Evolutionary conservation across 2,329 filamentous ascomycete species (phyloP).

Genomic region (Neoascochyta sp.): DNA sequence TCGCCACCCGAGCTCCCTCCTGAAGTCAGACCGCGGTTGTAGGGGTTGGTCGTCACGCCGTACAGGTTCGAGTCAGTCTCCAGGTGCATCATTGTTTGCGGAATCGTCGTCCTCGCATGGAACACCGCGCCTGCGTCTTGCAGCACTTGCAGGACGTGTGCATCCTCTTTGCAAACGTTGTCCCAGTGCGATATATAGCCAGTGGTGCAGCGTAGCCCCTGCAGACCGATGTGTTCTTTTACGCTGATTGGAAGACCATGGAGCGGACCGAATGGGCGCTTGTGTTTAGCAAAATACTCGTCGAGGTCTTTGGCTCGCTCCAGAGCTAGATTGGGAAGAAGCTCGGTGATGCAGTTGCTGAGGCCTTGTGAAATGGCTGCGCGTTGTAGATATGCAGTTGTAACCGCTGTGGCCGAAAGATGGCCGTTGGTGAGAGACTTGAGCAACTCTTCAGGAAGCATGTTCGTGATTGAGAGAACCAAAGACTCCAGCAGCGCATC

Average conservation of each 20-base stretch:
- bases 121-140: conserved; percentile 52
- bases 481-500: conserved; percentile 11
- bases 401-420: conserved; percentile 23
- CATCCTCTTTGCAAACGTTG: conserved; percentile 44
- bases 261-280: conserved; percentile 43
- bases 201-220: conserved; percentile 48
- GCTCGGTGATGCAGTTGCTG: conserved; percentile 18
- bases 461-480: conserved; percentile 15
- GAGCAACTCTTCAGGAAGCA: conserved; percentile 20
- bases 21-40: conserved; percentile 49
- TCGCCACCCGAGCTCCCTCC: conserved; percentile 58
- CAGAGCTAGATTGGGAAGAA: conserved; percentile 37
- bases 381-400: conserved; percentile 22
- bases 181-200: conserved; percentile 52
- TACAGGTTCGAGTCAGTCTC: conserved; percentile 52
- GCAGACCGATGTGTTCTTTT: conserved; percentile 53
- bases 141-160: conserved; percentile 47
- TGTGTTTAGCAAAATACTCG: conserved; percentile 35
- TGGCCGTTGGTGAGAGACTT: conserved; percentile 13
- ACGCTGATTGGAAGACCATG: conserved; percentile 52
- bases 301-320: conserved; percentile 42
- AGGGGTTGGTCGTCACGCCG: conserved; percentile 53
- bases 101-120: conserved; percentile 52
- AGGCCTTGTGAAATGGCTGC: conserved; percentile 28
- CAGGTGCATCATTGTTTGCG: conserved; percentile 53